phyloP scores from a whole-genome alignment of 2,329 filamentous ascomycete genomes.

The Scytalidium sp. region DNA sequence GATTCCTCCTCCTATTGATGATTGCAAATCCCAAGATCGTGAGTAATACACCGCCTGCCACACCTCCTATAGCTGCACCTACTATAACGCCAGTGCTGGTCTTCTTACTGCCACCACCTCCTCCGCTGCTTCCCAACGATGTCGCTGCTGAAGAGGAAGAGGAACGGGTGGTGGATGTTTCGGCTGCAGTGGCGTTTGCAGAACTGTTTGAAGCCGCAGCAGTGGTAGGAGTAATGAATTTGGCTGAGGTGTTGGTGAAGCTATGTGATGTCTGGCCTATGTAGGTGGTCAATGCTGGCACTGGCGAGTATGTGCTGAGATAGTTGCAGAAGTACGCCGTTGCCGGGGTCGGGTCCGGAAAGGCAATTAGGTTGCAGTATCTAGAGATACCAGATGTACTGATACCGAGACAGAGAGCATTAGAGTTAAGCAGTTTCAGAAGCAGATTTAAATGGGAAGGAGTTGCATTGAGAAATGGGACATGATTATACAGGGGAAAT shows the following conservation, averaged over 20 bases:
- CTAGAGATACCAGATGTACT: slow-evolving; percentile 18
- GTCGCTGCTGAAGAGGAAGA: neutral
- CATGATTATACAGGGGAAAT: neutral
- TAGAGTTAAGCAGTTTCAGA: too few species aligned
- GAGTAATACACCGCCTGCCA: slow-evolving; percentile 8
- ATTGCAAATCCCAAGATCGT: neutral
- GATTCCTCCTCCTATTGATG: neutral
- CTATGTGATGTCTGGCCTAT: slow-evolving; percentile 6
- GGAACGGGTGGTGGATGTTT: neutral
- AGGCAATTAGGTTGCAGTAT: slow-evolving; percentile 15
- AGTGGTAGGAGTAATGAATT: slow-evolving; percentile 4
- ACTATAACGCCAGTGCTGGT: slow-evolving; percentile 1
- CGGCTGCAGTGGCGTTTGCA: neutral
- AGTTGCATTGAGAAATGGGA: neutral
- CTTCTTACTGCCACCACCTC: neutral
- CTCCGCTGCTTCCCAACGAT: neutral
- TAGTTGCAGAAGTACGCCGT: slow-evolving; percentile 17
- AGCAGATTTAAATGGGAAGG: too few species aligned
- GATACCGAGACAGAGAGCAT: neutral
- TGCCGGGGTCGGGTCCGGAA: slow-evolving; percentile 7
- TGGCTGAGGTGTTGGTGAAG: slow-evolving; percentile 8
- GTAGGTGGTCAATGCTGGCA: slow-evolving; percentile 7
- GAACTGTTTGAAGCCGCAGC: neutral
- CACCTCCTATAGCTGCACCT: slow-evolving; percentile 11
- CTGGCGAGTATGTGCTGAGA: slow-evolving; percentile 7